Conservation (phyloP, 2,329 filamentous ascomycete genomes). For the Hypoxylon sp. region DNA sequence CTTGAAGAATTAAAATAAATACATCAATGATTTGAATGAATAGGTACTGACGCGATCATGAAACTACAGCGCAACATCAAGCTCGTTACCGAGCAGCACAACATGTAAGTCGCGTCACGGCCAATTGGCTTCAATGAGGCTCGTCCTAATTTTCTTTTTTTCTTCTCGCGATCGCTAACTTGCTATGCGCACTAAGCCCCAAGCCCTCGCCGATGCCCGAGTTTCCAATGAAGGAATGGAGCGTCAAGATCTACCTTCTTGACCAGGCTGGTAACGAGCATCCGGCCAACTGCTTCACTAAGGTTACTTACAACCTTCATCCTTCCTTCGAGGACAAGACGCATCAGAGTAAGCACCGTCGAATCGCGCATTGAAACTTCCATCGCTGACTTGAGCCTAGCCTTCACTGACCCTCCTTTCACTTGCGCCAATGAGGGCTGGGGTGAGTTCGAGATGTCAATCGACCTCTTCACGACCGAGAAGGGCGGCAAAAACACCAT, state of each 20-base stretch:
- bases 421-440: constrained; percentile 93
- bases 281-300: constrained; percentile 88
- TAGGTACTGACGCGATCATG: constrained; percentile 48
- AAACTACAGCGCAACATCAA: constrained; percentile 85
- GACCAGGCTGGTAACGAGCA: constrained; percentile 90
- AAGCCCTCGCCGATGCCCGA: constrained; percentile 87
- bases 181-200: constrained; percentile 66
- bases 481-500: constrained; percentile 87
- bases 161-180: constrained; percentile 43
- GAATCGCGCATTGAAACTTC: constrained; percentile 12
- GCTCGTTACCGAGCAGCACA: constrained; percentile 91
- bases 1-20: neutral
- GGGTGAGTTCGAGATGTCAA: constrained; percentile 97
- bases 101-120: constrained; percentile 76
- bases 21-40: constrained; percentile 14
- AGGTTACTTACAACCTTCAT: constrained; percentile 93
- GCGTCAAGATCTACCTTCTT: constrained; percentile 84
- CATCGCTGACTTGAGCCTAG: constrained; percentile 60
- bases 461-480: constrained; percentile 85
- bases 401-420: constrained; percentile 88
- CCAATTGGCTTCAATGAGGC: neutral
- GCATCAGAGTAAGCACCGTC: constrained; percentile 77
- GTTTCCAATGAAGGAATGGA: constrained; percentile 95
- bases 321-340: constrained; percentile 88
- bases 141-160: constrained; percentile 2